Evolutionary conservation across 1,139 yeast genomes (phyloP).

Genomic region (Pichia sp.): DNA sequence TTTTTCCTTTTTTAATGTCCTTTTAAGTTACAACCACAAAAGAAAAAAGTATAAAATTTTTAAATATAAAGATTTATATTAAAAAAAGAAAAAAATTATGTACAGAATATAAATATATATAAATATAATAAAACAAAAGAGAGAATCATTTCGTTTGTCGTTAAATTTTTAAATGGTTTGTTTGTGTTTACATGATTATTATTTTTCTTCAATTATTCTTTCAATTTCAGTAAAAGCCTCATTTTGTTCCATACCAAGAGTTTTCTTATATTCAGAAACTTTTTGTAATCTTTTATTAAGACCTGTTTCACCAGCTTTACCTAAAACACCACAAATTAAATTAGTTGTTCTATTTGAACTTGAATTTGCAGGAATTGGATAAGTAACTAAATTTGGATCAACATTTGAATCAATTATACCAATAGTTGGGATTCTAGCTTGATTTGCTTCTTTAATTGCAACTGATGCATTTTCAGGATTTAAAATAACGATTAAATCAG

Average conservation of each 20-base stretch:
- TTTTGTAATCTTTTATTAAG: conserved; percentile 46
- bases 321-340: conserved; percentile 72
- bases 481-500: conserved; percentile 79
- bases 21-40: too few species aligned
- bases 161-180: background rate
- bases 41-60: too few species aligned
- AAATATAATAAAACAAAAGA: background rate
- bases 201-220: conserved; percentile 1
- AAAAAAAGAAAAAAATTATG: background rate
- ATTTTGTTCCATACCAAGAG: conserved; percentile 22
- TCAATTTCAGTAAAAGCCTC: conserved; percentile 13
- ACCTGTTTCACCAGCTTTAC: conserved; percentile 82
- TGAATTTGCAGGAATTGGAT: conserved; percentile 94
- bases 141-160: background rate
- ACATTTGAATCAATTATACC: conserved; percentile 92
- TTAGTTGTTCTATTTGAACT: conserved; percentile 82
- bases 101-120: background rate
- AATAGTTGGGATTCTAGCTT: conserved; percentile 81
- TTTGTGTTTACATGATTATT: background rate
- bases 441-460: conserved; percentile 75
- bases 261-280: conserved; percentile 32
- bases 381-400: conserved; percentile 83
- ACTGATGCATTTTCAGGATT: conserved; percentile 86
- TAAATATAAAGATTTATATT: too few species aligned
- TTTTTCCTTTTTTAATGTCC: too few species aligned